phyloP scores from a whole-genome alignment of 805 yeast species.

The Wickerhamiella siamensis region DNA sequence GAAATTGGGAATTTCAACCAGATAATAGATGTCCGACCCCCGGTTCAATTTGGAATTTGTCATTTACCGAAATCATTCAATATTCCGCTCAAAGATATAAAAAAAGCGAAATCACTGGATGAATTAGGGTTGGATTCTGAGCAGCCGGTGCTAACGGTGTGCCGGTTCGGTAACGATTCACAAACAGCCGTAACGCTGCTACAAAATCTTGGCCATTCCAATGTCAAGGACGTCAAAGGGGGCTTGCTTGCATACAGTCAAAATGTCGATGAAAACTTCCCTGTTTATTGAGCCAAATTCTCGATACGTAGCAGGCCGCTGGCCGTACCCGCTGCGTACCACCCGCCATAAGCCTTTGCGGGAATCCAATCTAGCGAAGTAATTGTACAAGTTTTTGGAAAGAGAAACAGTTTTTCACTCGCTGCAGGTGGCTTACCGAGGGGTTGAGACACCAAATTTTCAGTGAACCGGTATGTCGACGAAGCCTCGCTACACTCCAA shows the following conservation, averaged over 20 bases:
- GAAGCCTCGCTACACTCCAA: slow-evolving; percentile 29
- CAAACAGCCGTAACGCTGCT: slow-evolving; percentile 54
- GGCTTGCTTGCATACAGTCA: slow-evolving; percentile 62
- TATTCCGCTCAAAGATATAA: slow-evolving; percentile 43
- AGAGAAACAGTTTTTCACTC: slow-evolving; percentile 18
- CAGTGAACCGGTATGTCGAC: slow-evolving; percentile 31
- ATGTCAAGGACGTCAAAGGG: slow-evolving; percentile 58
- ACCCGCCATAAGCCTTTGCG: slow-evolving; percentile 29
- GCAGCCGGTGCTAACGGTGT: slow-evolving; percentile 43
- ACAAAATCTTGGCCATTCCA: slow-evolving; percentile 32
- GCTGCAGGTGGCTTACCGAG: slow-evolving; percentile 17
- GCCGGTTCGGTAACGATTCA: slow-evolving; percentile 87
- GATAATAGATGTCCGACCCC: slow-evolving; percentile 68
- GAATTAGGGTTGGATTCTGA: slow-evolving; percentile 11
- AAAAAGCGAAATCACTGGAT: slow-evolving; percentile 22
- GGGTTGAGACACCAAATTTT: slow-evolving; percentile 27
- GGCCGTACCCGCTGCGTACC: slow-evolving; percentile 39
- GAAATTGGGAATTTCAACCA: slow-evolving; percentile 3
- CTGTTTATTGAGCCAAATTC: slow-evolving; percentile 36
- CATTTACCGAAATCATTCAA: slow-evolving; percentile 45
- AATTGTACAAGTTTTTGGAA: slow-evolving; percentile 38
- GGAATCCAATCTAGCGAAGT: slow-evolving; percentile 48
- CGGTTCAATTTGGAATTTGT: slow-evolving; percentile 58
- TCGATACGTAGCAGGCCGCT: slow-evolving; percentile 36
- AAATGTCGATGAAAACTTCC: slow-evolving; percentile 44